These are phyloP conservation scores for Trichoderma citrinoviride DNA, from an alignment of 2,329 filamentous ascomycete genomes.

Conservation along the genomic window DNA sequence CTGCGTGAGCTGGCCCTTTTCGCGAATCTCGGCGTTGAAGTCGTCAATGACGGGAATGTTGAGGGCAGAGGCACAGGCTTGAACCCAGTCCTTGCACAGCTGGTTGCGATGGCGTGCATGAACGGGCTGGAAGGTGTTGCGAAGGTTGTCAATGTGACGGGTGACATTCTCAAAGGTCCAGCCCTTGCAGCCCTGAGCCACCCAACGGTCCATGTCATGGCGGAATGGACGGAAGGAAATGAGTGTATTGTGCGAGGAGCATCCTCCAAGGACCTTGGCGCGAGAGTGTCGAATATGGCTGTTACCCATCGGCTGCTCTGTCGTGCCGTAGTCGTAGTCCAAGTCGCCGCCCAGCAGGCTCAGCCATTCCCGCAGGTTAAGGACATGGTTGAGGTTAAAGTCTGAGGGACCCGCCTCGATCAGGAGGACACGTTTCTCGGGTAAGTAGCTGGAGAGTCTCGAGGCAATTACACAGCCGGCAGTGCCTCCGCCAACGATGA, in stretches of 20 bases:
- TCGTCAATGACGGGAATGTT: constrained; percentile 78
- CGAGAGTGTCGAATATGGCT: constrained; percentile 88
- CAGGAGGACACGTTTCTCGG: constrained; percentile 74
- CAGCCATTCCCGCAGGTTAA: constrained; percentile 85
- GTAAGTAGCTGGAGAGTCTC: constrained; percentile 77
- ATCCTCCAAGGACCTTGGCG: constrained; percentile 88
- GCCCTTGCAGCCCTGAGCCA: constrained; percentile 74
- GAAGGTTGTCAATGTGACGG: constrained; percentile 75
- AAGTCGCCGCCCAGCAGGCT: constrained; percentile 79
- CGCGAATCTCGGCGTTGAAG: constrained; percentile 81
- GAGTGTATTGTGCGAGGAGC: constrained; percentile 90
- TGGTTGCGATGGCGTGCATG: constrained; percentile 84
- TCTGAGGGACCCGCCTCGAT: constrained; percentile 90
- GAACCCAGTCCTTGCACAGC: constrained; percentile 86
- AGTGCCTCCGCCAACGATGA: constrained; percentile 81
- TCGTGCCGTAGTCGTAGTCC: constrained; percentile 88
- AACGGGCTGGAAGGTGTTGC: constrained; percentile 87
- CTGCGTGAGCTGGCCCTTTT: constrained; percentile 67
- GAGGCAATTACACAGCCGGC: constrained; percentile 82
- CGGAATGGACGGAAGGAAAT: constrained; percentile 91
- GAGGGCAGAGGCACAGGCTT: constrained; percentile 74
- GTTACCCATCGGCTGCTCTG: constrained; percentile 88
- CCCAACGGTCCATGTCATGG: constrained; percentile 84
- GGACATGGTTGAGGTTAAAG: constrained; percentile 81
- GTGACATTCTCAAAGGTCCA: constrained; percentile 87